A percentile compares a stretch with the other conserved stretches of the same genome.
These are phyloP conservation scores for Paecilomyces sp. DNA, from an alignment of 2,329 filamentous ascomycete genomes.

Conservation along the genomic window DNA sequence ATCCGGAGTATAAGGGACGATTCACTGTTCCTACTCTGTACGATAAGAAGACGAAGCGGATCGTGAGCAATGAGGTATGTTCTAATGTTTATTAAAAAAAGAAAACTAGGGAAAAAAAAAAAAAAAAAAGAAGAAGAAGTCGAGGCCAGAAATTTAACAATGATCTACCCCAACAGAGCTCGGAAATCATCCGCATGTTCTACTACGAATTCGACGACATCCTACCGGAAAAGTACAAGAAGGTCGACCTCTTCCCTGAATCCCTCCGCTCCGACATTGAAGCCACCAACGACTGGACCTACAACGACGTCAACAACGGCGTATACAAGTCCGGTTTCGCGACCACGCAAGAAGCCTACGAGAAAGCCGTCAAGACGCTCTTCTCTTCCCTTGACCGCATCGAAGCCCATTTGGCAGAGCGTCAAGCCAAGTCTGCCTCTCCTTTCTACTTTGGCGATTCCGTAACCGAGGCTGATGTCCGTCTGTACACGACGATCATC, in stretches of 20 bases:
- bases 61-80: conserved; percentile 78
- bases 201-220: conserved; percentile 72
- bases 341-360: conserved; percentile 74
- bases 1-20: conserved; percentile 65
- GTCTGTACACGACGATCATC: conserved; percentile 66
- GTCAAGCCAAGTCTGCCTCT: conserved; percentile 20
- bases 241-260: conserved; percentile 61
- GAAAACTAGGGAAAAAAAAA: background rate
- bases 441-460: conserved; percentile 69
- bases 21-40: conserved; percentile 84
- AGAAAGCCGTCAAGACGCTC: conserved; percentile 61
- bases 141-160: conserved; percentile 2
- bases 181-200: conserved; percentile 89
- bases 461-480: conserved; percentile 75
- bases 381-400: conserved; percentile 72
- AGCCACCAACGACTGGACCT: conserved; percentile 71
- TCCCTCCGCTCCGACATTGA: conserved; percentile 64
- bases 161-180: conserved; percentile 36
- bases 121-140: background rate
- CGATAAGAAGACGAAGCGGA: conserved; percentile 61
- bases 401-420: conserved; percentile 59
- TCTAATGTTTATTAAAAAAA: background rate
- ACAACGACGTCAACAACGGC: conserved; percentile 52
- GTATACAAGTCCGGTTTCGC: conserved; percentile 67
- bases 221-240: conserved; percentile 52